Evolutionary conservation across 1,139 yeast species (phyloP).

Genomic region (Blastobotrys ciferrii): DNA sequence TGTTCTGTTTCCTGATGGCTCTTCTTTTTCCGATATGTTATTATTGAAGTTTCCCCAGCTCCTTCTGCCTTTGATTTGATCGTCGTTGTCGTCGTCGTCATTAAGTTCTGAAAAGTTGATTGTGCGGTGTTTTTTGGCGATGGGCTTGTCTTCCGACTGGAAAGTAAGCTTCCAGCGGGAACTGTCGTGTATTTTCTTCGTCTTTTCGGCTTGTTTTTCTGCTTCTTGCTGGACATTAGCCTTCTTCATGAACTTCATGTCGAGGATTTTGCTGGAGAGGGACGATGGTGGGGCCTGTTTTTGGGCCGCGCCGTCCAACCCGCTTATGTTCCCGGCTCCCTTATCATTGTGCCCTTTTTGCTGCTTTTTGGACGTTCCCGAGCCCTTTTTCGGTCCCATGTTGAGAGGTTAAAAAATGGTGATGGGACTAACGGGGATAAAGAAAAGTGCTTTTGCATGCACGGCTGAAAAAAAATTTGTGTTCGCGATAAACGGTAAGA

Average conservation of each 20-base stretch:
- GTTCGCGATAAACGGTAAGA: not conserved
- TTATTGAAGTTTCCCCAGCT: slow-evolving; percentile 28
- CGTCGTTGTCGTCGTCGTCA: slow-evolving; percentile 15
- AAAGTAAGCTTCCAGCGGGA: slow-evolving; percentile 59
- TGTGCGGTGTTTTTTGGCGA: slow-evolving; percentile 11
- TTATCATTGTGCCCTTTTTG: not conserved
- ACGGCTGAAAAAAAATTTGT: slow-evolving; percentile 5
- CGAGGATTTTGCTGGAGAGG: slow-evolving; percentile 64
- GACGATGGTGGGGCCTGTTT: slow-evolving; percentile 25
- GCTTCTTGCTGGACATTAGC: slow-evolving; percentile 42
- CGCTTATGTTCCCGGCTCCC: slow-evolving; percentile 5
- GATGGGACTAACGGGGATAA: slow-evolving; percentile 4
- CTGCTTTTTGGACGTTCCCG: not conserved
- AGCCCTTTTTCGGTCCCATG: not conserved
- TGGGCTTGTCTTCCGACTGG: slow-evolving; percentile 11
- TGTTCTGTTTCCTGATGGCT: slow-evolving; percentile 13
- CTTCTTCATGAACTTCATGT: slow-evolving; percentile 66
- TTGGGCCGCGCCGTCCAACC: slow-evolving; percentile 20
- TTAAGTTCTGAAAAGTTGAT: slow-evolving; percentile 29
- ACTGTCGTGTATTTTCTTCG: slow-evolving; percentile 40
- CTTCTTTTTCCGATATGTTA: not conserved
- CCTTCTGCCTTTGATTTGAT: slow-evolving; percentile 21
- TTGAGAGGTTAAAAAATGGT: not conserved
- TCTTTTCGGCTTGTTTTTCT: slow-evolving; percentile 38
- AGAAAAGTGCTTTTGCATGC: slow-evolving; percentile 3